Percentiles rank a stretch among this genome's conserved stretches.
phyloP scores from a whole-genome alignment of 2,329 filamentous ascomycete genomes.

The Dactylonectria estremocensis region DNA sequence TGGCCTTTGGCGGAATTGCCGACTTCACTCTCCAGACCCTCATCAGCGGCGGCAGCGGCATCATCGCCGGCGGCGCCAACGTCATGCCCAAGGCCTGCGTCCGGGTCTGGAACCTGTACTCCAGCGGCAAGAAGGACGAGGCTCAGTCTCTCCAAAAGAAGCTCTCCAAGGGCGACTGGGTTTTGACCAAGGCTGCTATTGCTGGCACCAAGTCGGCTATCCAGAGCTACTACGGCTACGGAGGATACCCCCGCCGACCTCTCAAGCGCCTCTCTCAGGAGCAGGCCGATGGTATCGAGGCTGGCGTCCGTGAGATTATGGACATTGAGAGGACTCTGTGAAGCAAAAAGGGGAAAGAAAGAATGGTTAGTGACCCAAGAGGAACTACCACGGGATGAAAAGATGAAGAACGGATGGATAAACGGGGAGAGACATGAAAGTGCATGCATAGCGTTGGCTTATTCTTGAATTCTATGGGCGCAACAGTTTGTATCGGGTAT shows the following conservation, averaged over 20 bases:
- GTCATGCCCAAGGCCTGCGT: slow-evolving; percentile 88
- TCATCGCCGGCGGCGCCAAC: slow-evolving; percentile 90
- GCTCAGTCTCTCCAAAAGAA: slow-evolving; percentile 82
- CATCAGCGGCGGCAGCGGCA: slow-evolving; percentile 83
- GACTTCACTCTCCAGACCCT: slow-evolving; percentile 90
- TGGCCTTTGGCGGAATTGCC: slow-evolving; percentile 90
- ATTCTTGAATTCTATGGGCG: slow-evolving; percentile 16
- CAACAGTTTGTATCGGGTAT: slow-evolving; percentile 25
- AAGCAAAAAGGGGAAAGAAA: too few species aligned
- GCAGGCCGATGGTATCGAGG: slow-evolving; percentile 66
- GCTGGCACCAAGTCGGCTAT: slow-evolving; percentile 90
- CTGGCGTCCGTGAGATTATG: slow-evolving; percentile 75
- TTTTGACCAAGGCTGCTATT: slow-evolving; percentile 85
- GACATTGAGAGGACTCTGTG: slow-evolving; percentile 72
- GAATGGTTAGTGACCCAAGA: too few species aligned
- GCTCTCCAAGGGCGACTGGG: slow-evolving; percentile 87
- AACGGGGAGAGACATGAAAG: slow-evolving; percentile 19
- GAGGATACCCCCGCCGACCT: slow-evolving; percentile 81
- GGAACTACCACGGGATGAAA: neutral
- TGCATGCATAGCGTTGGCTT: slow-evolving; percentile 33
- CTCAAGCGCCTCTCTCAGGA: slow-evolving; percentile 76
- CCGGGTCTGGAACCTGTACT: slow-evolving; percentile 83
- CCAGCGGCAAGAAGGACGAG: slow-evolving; percentile 81
- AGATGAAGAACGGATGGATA: slow-evolving; percentile 9
- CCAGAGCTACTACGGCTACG: slow-evolving; percentile 86